Evolutionary conservation across 2,329 filamentous ascomycete species (phyloP), one percentile per base, ranked within the genome.

Genomic region (Cladosporium sp.): DNA sequence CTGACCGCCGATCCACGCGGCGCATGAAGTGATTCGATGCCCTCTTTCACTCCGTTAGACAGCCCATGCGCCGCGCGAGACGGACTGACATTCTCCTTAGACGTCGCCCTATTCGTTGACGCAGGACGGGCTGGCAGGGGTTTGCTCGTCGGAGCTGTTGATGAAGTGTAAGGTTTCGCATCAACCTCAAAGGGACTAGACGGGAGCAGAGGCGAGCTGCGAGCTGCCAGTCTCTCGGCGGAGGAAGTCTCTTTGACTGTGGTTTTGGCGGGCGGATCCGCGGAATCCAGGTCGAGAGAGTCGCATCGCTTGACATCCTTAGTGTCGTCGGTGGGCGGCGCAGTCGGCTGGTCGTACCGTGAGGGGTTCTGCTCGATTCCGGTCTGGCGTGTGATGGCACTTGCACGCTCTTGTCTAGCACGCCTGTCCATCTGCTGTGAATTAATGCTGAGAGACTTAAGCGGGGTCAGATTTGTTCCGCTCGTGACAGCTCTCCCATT

Each of bases 391-490:
- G 37, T 14, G 31, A 9, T 14, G 31, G 22, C 22, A 28, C 5
- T 28, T 28, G 22, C 22, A 28, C 22, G 22, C 22, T 28, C 22
- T 28, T 5, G 22, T 28, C 22, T 28, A 7, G 22, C 22, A 28
- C 22, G 22, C 28, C 33, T 42, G 31, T 54, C 57, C 16, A 56
- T 58, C 3, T 59, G 55, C 9, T 64, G 50, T 6, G 56, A 60
- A 46, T 66, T 66, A 45, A 63, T 58, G 46, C 56, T 63, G 28
- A 66, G 58, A 16, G 62, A 56, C 42, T 62, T 59, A 5, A 67
- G 56, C 10, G 63, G 61, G 1, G 61, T 63, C n/a, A 56, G 52
- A 9, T 53, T 54, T 4, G 58, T 62, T n/a, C 59, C 60, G 34
- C 58, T 59, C 8, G 59, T 62, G 13, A 63, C 60, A 18, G 58